Evolutionary conservation across 1,284 basidiomycete genomes (phyloP).

Genomic region (Sanghuangporus baumii): DNA sequence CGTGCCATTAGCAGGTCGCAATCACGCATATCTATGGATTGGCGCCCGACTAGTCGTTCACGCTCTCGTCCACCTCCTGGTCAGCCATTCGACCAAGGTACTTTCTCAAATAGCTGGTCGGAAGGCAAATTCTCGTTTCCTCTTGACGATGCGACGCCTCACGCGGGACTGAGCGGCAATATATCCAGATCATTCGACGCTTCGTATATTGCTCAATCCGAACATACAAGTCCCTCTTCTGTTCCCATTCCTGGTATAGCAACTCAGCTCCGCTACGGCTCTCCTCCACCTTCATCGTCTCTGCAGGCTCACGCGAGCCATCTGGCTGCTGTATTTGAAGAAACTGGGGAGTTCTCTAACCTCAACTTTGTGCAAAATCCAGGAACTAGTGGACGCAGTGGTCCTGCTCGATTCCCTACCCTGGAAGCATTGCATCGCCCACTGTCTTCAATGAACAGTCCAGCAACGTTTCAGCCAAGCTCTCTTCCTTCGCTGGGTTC

Average conservation of each 20-base stretch:
- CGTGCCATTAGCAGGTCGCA: constrained; percentile 87
- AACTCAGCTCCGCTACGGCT: constrained; percentile 44
- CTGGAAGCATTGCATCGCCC: constrained; percentile 34
- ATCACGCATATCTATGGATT: constrained; percentile 87
- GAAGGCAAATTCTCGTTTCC: constrained; percentile 43
- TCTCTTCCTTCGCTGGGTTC: constrained; percentile 61
- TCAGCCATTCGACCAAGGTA: constrained; percentile 41
- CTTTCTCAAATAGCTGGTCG: constrained; percentile 30
- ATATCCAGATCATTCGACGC: constrained; percentile 17
- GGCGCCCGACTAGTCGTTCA: constrained; percentile 69
- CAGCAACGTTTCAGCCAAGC: constrained; percentile 51
- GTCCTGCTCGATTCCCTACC: constrained; percentile 29
- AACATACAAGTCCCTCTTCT: constrained; percentile 19
- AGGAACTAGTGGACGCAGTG: constrained; percentile 4
- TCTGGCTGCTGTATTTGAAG: constrained; percentile 53
- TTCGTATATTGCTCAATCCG: constrained; percentile 6
- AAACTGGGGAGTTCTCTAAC: constrained; percentile 26
- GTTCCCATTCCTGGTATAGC: constrained; percentile 42
- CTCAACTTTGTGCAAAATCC: constrained; percentile 1
- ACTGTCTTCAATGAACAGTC: constrained; percentile 43
- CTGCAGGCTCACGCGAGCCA: constrained; percentile 35
- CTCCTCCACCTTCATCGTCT: constrained; percentile 36
- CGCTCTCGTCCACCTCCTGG: constrained; percentile 59
- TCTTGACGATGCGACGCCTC: constrained; percentile 11
- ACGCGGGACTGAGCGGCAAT: background rate